Percentiles rank a stretch among this genome's conserved stretches.
These are phyloP conservation scores for Sphagnurus paluster DNA, from an alignment of 1,284 basidiomycete species.

Conservation along the genomic window DNA sequence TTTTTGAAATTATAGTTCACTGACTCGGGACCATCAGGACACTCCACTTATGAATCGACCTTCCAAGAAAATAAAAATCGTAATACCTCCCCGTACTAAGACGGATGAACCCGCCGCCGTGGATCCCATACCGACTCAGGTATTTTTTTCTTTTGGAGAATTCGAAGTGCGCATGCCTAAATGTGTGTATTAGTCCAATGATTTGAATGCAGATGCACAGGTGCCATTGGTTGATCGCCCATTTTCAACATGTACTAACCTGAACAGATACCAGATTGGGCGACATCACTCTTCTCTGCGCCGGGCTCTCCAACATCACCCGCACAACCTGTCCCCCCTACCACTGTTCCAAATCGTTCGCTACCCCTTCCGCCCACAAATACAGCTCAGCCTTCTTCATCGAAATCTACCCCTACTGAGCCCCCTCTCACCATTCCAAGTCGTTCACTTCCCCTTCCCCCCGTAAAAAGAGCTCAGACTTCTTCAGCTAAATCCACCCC, in stretches of 20 bases:
- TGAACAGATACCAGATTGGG: neutral
- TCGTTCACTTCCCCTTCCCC: slow-evolving; percentile 9
- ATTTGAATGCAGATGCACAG: neutral
- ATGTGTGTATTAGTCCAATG: neutral
- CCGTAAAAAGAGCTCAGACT: slow-evolving; percentile 1
- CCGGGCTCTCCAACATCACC: slow-evolving; percentile 2
- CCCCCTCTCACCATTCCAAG: too few species aligned
- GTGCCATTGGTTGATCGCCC: neutral
- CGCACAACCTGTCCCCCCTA: slow-evolving; percentile 2
- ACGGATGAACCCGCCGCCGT: slow-evolving; percentile 3
- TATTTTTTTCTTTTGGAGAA: neutral
- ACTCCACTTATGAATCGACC: slow-evolving; percentile 9
- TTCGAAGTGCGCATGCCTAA: neutral
- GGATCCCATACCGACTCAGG: slow-evolving; percentile 1
- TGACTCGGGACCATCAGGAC: slow-evolving; percentile 12
- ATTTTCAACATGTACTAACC: neutral
- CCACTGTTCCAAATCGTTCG: too few species aligned
- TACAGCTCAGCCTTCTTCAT: slow-evolving; percentile 2
- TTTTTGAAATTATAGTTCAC: neutral
- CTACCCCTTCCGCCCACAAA: slow-evolving; percentile 11
- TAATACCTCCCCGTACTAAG: slow-evolving; percentile 13
- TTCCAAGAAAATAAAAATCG: too few species aligned
- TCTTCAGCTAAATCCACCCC: slow-evolving; percentile 15
- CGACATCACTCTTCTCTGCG: slow-evolving; percentile 27
- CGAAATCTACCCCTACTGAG: slow-evolving; percentile 14